phyloP scores from a whole-genome alignment of 495 filamentous ascomycete species.

The Lepidopterella palustris region DNA sequence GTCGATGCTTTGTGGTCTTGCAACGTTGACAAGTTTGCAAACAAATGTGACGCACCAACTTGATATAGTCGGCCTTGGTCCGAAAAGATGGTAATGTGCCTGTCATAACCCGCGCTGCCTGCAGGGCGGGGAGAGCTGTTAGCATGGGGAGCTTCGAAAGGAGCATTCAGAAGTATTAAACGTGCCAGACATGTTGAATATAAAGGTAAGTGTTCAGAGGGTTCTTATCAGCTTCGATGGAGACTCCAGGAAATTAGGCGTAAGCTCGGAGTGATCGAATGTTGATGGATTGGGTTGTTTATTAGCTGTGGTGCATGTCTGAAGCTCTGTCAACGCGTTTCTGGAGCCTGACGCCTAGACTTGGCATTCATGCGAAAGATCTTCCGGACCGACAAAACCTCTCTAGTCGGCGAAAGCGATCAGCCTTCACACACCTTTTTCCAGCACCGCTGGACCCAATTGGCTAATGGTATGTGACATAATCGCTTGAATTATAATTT shows the following conservation, averaged over 20 bases:
- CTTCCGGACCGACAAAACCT: neutral
- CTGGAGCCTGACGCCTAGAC: constrained; percentile 6
- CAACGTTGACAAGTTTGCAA: neutral
- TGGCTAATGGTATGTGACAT: no score
- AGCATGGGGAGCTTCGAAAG: constrained; percentile 10
- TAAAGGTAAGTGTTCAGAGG: constrained; percentile 11
- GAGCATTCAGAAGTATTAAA: constrained; percentile 10
- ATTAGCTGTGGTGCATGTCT: neutral
- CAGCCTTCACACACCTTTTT: no score
- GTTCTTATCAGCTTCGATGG: constrained; percentile 22
- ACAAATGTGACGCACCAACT: constrained; percentile 73
- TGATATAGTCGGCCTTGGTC: constrained; percentile 97
- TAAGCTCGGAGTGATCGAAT: constrained; percentile 16
- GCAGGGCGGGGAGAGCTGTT: constrained; percentile 25
- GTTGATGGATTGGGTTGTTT: neutral
- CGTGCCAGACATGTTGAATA: constrained; percentile 31
- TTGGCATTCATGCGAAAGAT: constrained; percentile 2
- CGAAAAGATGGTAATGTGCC: constrained; percentile 99
- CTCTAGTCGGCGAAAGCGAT: neutral
- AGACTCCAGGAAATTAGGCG: constrained; percentile 25
- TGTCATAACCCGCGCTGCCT: constrained; percentile 95
- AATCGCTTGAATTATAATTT: no score
- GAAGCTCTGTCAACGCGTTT: neutral
- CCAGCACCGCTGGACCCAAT: no score
- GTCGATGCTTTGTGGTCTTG: neutral